Evolutionary conservation across 2,329 filamentous ascomycete species (phyloP), one percentile per base, ranked within the genome.

Genomic region (Ascochyta lentis): DNA sequence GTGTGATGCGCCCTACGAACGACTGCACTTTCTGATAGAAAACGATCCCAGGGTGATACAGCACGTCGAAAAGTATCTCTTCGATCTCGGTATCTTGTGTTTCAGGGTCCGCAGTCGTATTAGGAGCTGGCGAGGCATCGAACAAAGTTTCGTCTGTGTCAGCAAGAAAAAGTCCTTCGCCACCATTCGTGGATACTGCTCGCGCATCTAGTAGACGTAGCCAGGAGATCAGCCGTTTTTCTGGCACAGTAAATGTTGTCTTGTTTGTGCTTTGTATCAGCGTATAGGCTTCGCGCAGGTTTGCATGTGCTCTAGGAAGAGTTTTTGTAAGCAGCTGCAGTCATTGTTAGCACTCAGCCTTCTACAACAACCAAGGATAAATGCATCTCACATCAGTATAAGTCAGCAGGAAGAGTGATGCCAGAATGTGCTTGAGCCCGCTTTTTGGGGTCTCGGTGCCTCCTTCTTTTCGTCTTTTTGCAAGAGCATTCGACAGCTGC

Each of bases 1-100:
- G 79, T 6, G 83, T 82, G 43, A 85, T 84, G 5, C 81, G 77
- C 2, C 83, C 83, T 73, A 84, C 84, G 64, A 85, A 84, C 31
- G 79, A 82, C 64, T 84, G 83, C 0, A 85, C 81, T 56, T 84
- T 83, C 50, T 85, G 83, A 59, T 83, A 86, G 66, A 86, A 86
- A 3, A 82, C 73, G 19, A 84, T 79, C 0, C 82, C 82, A 0
- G 82, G 83, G n/a, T 83, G 80, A 58, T 83, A 84, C 3, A 85
- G 68, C 0, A 82, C 77, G 55, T 84, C 81, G 55, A 84, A 84
- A 0, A 86, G 70, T 1, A 82, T 78, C 37, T 84, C 81, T 44
- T 84, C 80, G 12, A 77, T 72, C 22, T 73, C 69, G 19, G 60
- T 67, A n/a, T 74, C 68, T 6, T 66, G 59, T 3, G 65, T 66